Percentiles rank a stretch among this genome's conserved stretches.
Conservation (phyloP, 164 flowering plant genomes). For the Aristolochia fimbriata region DNA sequence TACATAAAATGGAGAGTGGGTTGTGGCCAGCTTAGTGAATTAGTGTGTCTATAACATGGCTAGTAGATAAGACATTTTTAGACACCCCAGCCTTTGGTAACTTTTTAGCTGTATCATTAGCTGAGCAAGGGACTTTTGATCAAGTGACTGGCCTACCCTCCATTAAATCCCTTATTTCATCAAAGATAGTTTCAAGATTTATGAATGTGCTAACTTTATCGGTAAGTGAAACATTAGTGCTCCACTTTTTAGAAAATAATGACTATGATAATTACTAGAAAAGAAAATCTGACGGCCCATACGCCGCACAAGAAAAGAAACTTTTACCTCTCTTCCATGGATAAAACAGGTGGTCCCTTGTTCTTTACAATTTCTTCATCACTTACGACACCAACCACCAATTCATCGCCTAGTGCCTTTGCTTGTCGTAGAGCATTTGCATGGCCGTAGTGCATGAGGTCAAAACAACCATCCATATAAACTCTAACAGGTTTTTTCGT, state of each 20-base stretch:
- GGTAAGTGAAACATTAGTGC: too few relatives aligned
- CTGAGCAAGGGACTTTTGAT: too few relatives aligned
- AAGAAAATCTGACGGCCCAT: neutral
- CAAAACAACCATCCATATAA: constrained; percentile 93
- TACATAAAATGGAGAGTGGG: too few relatives aligned
- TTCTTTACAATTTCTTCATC: constrained; percentile 78
- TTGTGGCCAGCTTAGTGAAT: too few relatives aligned
- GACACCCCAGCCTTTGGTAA: too few relatives aligned
- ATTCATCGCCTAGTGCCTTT: constrained; percentile 70
- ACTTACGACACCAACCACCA: constrained; percentile 84
- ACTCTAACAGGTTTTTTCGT: constrained; percentile 58
- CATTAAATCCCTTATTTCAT: too few relatives aligned
- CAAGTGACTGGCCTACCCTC: too few relatives aligned
- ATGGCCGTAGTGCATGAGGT: constrained; percentile 94
- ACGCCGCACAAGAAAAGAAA: neutral
- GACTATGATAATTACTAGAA: neutral
- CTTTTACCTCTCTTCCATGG: constrained; percentile 78
- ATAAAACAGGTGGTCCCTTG: constrained; percentile 81
- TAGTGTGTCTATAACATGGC: too few relatives aligned
- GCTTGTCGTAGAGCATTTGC: constrained; percentile 91
- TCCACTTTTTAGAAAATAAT: neutral
- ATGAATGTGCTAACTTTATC: too few relatives aligned
- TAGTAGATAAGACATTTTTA: too few relatives aligned
- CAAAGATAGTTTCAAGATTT: too few relatives aligned
- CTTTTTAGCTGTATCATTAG: too few relatives aligned